Conservation (phyloP, 805 yeast species). For the Wickerhamia fluorescens region DNA sequence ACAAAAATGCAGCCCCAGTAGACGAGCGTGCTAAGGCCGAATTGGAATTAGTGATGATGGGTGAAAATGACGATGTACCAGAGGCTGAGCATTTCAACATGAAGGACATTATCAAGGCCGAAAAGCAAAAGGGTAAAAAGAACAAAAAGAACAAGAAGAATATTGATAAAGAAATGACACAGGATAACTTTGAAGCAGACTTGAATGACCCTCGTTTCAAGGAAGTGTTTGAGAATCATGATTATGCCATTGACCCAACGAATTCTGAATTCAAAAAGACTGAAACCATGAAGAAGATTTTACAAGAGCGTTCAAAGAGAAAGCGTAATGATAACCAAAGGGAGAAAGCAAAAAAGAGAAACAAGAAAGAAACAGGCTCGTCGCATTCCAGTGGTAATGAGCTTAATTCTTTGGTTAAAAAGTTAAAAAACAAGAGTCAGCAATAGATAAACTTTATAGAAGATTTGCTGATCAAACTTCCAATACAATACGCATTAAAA, state of each 20-base stretch:
- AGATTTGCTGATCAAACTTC: too few species aligned
- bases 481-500: too few species aligned
- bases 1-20: slow-evolving; percentile 1
- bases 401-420: slow-evolving; percentile 37
- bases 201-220: slow-evolving; percentile 79
- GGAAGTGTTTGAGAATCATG: slow-evolving; percentile 77
- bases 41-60: slow-evolving; percentile 68
- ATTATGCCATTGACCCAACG: slow-evolving; percentile 91
- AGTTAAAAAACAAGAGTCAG: slow-evolving; percentile 39
- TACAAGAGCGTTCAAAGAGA: slow-evolving; percentile 67
- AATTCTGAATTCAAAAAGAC: slow-evolving; percentile 87
- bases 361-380: slow-evolving; percentile 2
- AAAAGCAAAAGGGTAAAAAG: slow-evolving; percentile 53
- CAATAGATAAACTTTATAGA: slow-evolving; percentile 5
- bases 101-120: slow-evolving; percentile 71
- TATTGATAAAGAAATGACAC: slow-evolving; percentile 42
- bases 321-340: slow-evolving; percentile 7
- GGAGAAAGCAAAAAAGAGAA: slow-evolving; percentile 9
- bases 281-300: slow-evolving; percentile 72
- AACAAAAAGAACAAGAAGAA: slow-evolving; percentile 37
- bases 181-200: slow-evolving; percentile 56
- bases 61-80: slow-evolving; percentile 34
- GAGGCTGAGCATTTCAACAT: slow-evolving; percentile 63
- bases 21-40: slow-evolving; percentile 45
- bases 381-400: slow-evolving; percentile 7